Percentiles rank a stretch among this genome's conserved stretches.
Evolutionary conservation across 805 yeast genomes (phyloP).

Genomic region (Yarrowia alimentaria): DNA sequence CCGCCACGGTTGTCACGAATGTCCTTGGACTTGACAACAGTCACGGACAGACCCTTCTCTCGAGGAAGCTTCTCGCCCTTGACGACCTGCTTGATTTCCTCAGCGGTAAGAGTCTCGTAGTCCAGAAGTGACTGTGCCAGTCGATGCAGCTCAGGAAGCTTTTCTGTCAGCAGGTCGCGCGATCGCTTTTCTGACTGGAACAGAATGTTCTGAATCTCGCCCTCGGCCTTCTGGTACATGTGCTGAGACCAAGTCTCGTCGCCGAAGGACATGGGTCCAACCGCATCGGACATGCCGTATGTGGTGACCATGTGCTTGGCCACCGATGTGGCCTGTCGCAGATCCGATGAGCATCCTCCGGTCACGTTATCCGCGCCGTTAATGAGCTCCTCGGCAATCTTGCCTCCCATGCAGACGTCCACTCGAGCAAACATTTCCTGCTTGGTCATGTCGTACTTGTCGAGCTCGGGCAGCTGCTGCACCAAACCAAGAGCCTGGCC

Average conservation of each 20-base stretch:
- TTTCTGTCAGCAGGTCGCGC: constrained; percentile 59
- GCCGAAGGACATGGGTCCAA: constrained; percentile 87
- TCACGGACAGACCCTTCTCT: constrained; percentile 68
- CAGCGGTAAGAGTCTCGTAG: constrained; percentile 89
- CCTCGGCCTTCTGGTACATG: constrained; percentile 85
- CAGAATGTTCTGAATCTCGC: constrained; percentile 77
- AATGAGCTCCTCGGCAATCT: constrained; percentile 88
- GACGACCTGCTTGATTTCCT: constrained; percentile 84
- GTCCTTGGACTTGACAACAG: constrained; percentile 56
- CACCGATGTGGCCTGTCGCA: constrained; percentile 82
- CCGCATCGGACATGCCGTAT: constrained; percentile 91
- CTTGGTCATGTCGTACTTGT: constrained; percentile 88
- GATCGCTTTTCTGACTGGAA: constrained; percentile 79
- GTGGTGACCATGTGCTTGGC: constrained; percentile 97
- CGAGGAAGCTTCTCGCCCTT: constrained; percentile 73
- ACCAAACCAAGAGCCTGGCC: constrained; percentile 97
- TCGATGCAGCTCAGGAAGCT: constrained; percentile 69
- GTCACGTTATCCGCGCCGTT: constrained; percentile 92
- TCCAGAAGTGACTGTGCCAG: constrained; percentile 91
- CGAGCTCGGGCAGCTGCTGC: constrained; percentile 97
- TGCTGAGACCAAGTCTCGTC: constrained; percentile 91
- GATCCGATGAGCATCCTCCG: constrained; percentile 91
- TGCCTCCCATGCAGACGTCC: constrained; percentile 99
- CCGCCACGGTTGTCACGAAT: constrained; percentile 36
- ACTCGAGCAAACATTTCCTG: constrained; percentile 85